Base-by-base conservation (phyloP, 371 early-diverging fungal genomes). In the Encephalitozoon intestinalis region DNA sequence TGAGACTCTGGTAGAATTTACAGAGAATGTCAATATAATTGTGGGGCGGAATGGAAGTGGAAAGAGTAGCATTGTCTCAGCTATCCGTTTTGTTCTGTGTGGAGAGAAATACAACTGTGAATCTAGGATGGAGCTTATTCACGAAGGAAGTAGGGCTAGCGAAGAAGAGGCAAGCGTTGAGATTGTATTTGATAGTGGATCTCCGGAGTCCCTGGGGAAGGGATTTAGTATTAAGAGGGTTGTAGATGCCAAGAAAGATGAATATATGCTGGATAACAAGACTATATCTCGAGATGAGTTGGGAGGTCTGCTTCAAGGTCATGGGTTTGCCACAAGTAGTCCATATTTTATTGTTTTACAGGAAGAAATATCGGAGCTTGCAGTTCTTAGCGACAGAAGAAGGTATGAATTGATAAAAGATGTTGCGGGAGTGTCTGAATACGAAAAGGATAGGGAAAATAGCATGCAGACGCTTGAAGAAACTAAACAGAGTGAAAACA, bases 61-160 rank as follows among this genome's bases (percentile, higher is more conserved):
- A 26, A 99, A 99, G 86, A 92, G 92, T 84, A 99, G 95, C 85
- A 94, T 99, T 83, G 94, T 99, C 81, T 89, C 73, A 89, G 97
- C 99, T 3, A 92, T 95, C 73, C 90, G 93, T 5, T 95, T 95
- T 81, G 94, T 94, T 0, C 83, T 99, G 43, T 89, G 92, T 79
- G 67, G 79, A 25, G 44, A 68, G 66, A 92, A 87, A 75, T 87
- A 95, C 88, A 89, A 88, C 12, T 88, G 91, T 39, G 94, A 95
- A 80, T 95, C 96, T 82, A 89, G 95, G 44, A 92, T 92, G 81
- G 86, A 92, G 7, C 86, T 95, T 31, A 87, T 97, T 34, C 93
- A 96, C 85, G 94, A 92, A 85, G 75, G 82, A 44, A 46, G 43
- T 63, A 41, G 75, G 37, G 64, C 67, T 37, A 44, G n/a, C 15